Percentiles rank a stretch among this genome's conserved stretches.
These are phyloP conservation scores for Suhomyces prunicola DNA, from an alignment of 805 yeast species.

Conservation along the genomic window DNA sequence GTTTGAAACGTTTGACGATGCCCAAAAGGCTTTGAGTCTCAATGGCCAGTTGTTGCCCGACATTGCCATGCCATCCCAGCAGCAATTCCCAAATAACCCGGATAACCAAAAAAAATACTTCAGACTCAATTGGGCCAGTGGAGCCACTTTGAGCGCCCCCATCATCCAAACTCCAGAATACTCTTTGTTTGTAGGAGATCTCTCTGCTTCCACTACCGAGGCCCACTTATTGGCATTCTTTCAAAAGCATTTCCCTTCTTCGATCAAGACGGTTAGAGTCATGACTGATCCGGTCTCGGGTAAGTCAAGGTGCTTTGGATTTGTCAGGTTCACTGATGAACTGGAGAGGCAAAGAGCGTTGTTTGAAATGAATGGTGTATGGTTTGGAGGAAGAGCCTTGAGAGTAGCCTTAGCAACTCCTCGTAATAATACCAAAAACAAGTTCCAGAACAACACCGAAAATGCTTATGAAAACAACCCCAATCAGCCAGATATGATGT, in stretches of 20 bases:
- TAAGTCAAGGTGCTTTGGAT: slow-evolving; percentile 75
- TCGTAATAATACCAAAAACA: slow-evolving; percentile 30
- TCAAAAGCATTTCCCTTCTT: slow-evolving; percentile 57
- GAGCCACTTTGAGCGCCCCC: slow-evolving; percentile 71
- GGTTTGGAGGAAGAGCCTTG: slow-evolving; percentile 75
- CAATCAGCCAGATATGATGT: slow-evolving; percentile 14
- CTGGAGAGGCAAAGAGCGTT: slow-evolving; percentile 66
- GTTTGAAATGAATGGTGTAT: slow-evolving; percentile 71
- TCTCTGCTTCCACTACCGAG: slow-evolving; percentile 75
- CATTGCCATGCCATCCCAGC: slow-evolving; percentile 44
- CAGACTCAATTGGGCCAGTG: slow-evolving; percentile 81
- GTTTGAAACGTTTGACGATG: slow-evolving; percentile 64
- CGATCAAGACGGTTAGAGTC: slow-evolving; percentile 76
- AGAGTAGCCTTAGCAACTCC: slow-evolving; percentile 82
- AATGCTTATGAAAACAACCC: slow-evolving; percentile 1
- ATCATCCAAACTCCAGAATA: slow-evolving; percentile 72
- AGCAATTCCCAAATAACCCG: slow-evolving; percentile 37
- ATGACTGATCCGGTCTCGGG: slow-evolving; percentile 85
- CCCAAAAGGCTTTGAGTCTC: slow-evolving; percentile 61
- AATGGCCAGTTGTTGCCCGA: slow-evolving; percentile 68
- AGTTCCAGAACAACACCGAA: background rate
- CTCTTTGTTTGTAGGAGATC: slow-evolving; percentile 79
- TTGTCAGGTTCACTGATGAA: slow-evolving; percentile 71
- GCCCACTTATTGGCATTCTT: slow-evolving; percentile 72
- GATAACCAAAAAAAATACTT: slow-evolving; percentile 57